Conservation (phyloP, 2,329 filamentous ascomycete species). For the Diplodia corticola region DNA sequence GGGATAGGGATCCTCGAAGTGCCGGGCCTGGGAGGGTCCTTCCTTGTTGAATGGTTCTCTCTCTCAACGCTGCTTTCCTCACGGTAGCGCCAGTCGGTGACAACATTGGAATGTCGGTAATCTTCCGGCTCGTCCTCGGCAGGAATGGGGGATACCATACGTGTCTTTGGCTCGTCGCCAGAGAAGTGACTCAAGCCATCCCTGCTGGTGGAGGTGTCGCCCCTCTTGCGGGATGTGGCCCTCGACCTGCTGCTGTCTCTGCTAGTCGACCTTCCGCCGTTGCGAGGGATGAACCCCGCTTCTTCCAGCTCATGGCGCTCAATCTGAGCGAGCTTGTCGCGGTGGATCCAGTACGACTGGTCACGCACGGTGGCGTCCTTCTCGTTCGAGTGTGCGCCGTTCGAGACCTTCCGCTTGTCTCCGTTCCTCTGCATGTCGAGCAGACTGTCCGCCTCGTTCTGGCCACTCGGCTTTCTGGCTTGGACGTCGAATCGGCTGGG, state of each 20-base stretch:
- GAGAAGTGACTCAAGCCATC: constrained; percentile 26
- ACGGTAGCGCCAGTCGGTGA: constrained; percentile 72
- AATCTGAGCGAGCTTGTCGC: constrained; percentile 79
- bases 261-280: constrained; percentile 27
- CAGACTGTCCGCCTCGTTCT: constrained; percentile 50
- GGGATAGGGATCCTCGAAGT: constrained; percentile 84
- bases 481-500: constrained; percentile 37
- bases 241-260: constrained; percentile 42
- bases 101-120: constrained; percentile 44
- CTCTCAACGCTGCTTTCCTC: constrained; percentile 69
- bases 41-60: constrained; percentile 29
- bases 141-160: constrained; percentile 41
- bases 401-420: constrained; percentile 24
- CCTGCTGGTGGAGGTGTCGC: constrained; percentile 30
- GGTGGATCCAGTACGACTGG: constrained; percentile 69
- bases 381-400: neutral
- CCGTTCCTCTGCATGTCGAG: constrained; percentile 45
- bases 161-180: constrained; percentile 30
- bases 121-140: constrained; percentile 44
- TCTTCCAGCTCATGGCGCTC: constrained; percentile 79
- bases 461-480: constrained; percentile 39
- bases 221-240: constrained; percentile 34
- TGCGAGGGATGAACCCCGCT: constrained; percentile 62
- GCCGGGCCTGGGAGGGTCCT: constrained; percentile 49
- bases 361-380: constrained; percentile 1